These are phyloP conservation scores for Leccinum insigne DNA, from an alignment of 1,284 basidiomycete species.

Conservation along the genomic window DNA sequence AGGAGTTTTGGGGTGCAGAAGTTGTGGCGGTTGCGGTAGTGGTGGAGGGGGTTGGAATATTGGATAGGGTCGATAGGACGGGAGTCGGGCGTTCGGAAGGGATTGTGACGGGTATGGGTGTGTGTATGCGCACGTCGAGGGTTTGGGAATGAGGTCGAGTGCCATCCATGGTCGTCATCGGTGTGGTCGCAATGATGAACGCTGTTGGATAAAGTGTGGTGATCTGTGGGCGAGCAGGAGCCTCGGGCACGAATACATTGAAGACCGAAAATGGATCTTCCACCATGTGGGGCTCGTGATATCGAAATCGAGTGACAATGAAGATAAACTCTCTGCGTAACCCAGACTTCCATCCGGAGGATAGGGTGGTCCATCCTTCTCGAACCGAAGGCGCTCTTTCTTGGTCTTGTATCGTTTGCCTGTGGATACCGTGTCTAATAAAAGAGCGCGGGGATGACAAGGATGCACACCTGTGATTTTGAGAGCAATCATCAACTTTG, in stretches of 20 bases:
- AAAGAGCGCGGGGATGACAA: neutral
- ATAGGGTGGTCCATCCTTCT: conserved; percentile 69
- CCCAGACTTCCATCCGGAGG: conserved; percentile 71
- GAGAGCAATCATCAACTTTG: conserved; percentile 63
- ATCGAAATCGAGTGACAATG: neutral
- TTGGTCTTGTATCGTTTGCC: conserved; percentile 78
- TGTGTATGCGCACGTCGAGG: neutral
- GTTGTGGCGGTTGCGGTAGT: neutral
- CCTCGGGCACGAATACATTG: conserved; percentile 60
- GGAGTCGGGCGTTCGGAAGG: conserved; percentile 18
- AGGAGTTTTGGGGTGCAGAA: conserved; percentile 1
- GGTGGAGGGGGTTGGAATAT: conserved; percentile 1
- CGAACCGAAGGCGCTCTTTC: conserved; percentile 71
- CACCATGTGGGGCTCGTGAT: conserved; percentile 43
- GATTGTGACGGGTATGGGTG: conserved; percentile 14
- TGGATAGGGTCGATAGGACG: conserved; percentile 17
- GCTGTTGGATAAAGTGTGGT: conserved; percentile 54
- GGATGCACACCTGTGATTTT: conserved; percentile 62
- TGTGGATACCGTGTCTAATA: conserved; percentile 22
- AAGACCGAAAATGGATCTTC: conserved; percentile 75
- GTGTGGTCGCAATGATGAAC: conserved; percentile 6
- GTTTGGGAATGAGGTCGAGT: conserved; percentile 6
- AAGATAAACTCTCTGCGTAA: conserved; percentile 48
- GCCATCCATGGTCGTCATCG: conserved; percentile 1
- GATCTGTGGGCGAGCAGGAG: conserved; percentile 51